Evolutionary conservation across 2,329 filamentous ascomycete genomes (phyloP), one percentile per base, ranked within the genome.

Genomic region (Aspergillaceae sp.): DNA sequence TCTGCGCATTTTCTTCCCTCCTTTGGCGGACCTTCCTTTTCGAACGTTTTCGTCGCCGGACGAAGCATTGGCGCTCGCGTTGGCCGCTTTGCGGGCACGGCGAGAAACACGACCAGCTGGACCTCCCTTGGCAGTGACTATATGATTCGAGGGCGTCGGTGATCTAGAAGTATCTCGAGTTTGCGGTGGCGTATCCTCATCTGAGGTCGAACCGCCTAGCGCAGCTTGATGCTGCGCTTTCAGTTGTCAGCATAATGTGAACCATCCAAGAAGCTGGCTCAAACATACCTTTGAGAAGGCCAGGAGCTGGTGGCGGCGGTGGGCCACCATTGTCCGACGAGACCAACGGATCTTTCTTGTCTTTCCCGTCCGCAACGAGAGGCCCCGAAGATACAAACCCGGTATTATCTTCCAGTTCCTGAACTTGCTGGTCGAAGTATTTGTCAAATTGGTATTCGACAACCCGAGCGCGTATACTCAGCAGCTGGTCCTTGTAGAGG

Each of bases 351-450:
- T 61, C 75, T 70, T 60, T 74, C 68, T 59, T 71, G 47, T 59
- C 72, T 62, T 66, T 73, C 67, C 56, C 53, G 48, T 62, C 56
- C 19, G 49, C 53, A 35, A 60, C 56, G 45, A 62, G 52, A 4
- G 75, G 75, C 45, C 79, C 71, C 50, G 79, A 74, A 42, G 57
- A 55, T 29, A 58, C 51, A 26, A 59, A 52, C n/a, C 59, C 65
- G 2, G 62, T 63, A 46, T 65, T 65, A 42, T 64, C 60, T 49
- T 69, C 67, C 19, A 98, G 76, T 64, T 95, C 87, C 54, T 81
- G 78, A 51, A 97, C 74, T 69, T 97, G 89, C 60, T 94, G 86
- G 63, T 97, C 87, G 65, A 97, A 98, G 68, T 96, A 97, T 57
- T 84, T 78, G 62, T 94, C 88, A 63, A 98, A 98, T 43, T 80